Conservation (phyloP, 495 filamentous ascomycete species). For the Neohortaea acidophila region DNA sequence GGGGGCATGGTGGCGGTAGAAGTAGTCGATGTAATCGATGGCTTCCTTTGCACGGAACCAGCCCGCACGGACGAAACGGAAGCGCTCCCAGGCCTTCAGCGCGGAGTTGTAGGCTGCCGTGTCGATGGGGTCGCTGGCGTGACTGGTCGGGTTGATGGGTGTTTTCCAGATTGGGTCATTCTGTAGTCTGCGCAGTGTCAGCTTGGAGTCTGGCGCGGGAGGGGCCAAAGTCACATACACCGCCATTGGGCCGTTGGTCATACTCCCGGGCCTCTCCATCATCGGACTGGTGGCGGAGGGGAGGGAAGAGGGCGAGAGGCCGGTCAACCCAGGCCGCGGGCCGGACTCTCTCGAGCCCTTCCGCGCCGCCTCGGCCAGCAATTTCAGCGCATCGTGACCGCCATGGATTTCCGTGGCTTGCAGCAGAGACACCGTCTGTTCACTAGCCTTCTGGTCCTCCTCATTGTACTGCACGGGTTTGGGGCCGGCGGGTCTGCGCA, state of each 20-base stretch:
- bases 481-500: conserved; percentile 30
- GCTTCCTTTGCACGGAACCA: conserved; percentile 93
- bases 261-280: conserved; percentile 1
- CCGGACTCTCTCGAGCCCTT: conserved; percentile 22
- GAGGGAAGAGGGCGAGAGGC: conserved; percentile 18
- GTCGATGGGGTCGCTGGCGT: conserved; percentile 15
- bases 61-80: conserved; percentile 83
- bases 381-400: conserved; percentile 54
- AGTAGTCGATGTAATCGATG: conserved; percentile 86
- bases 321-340: conserved; percentile 14
- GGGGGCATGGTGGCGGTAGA: conserved; percentile 76
- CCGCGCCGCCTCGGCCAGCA: conserved; percentile 51
- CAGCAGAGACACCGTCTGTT: conserved; percentile 45
- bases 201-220: too few species aligned
- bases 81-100: conserved; percentile 70
- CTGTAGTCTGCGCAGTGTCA: too few species aligned
- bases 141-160: conserved; percentile 6
- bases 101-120: conserved; percentile 39
- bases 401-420: conserved; percentile 49
- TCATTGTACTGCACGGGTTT: conserved; percentile 18
- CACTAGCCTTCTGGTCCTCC: conserved; percentile 34
- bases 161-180: conserved; percentile 5
- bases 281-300: conserved; percentile 21
- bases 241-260: conserved; percentile 2
- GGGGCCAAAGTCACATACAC: too few species aligned